phyloP scores from a whole-genome alignment of 2,329 filamentous ascomycete genomes.

The Alternaria conjuncta region DNA sequence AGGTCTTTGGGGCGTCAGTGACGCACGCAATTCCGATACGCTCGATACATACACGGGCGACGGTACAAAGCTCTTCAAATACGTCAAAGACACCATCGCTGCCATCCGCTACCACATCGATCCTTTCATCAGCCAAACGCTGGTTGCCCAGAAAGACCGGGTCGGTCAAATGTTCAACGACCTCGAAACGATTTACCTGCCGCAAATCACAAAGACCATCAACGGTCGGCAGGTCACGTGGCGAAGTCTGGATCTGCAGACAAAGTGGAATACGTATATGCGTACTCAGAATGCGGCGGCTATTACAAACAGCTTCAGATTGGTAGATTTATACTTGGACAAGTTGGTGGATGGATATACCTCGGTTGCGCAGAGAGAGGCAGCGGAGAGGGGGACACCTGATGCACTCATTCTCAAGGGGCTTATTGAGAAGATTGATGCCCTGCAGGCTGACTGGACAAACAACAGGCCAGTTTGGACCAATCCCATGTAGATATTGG shows the following conservation, averaged over 20 bases:
- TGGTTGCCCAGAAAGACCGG: constrained; percentile 1
- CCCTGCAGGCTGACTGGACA: background rate
- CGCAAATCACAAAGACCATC: background rate
- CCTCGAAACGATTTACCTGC: background rate
- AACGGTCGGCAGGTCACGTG: background rate
- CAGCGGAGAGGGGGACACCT: background rate
- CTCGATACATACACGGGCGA: background rate
- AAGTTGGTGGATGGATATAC: background rate
- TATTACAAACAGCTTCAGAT: background rate
- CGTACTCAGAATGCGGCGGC: background rate
- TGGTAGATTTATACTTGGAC: background rate
- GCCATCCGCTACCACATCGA: constrained; percentile 2
- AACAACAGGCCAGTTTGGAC: too few species aligned
- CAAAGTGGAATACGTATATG: constrained; percentile 1
- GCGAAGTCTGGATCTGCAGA: background rate
- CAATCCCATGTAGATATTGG: too few species aligned
- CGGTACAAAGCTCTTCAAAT: constrained; percentile 1
- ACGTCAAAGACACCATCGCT: background rate
- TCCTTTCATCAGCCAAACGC: background rate
- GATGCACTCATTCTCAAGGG: background rate
- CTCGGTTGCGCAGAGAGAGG: background rate
- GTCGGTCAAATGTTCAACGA: background rate
- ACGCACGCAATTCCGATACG: background rate
- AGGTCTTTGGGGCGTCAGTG: background rate
- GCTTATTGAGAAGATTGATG: constrained; percentile 2